Evolutionary conservation across 2,329 filamentous ascomycete species (phyloP), one percentile per base, ranked within the genome.

Genomic region (Immersiporthe knoxdaviesiana): DNA sequence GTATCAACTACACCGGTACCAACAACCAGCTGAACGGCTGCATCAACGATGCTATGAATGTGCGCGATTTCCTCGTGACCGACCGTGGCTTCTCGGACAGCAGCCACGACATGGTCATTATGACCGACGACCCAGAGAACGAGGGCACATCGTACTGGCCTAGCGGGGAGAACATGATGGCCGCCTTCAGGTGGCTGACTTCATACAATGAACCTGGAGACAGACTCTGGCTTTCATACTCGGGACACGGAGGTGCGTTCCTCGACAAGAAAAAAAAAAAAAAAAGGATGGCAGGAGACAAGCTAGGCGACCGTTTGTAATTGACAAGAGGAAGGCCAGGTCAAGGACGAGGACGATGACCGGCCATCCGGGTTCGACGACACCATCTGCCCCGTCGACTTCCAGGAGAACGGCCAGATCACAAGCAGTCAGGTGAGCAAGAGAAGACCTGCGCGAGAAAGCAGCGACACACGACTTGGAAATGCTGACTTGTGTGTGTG

Each of bases 1-100:
- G 87, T 64, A 88, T 89, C 80, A 89, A 89, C 79, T 89, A 89
- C 78, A 85, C 86, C 72, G 83, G 84, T 67, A 84, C 87, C 74
- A 77, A 82, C 52, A 85, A 85, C 61, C 83, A 88, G 78, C 82
- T 89, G 58, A 80, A 84, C 69, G 87, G 87, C 39, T 89, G 87
- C 76, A 87, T 78, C 71, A 79, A 80, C 65, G 79, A 81, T 67
- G 74, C 76, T 4, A 67, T 73, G 66, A 81, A 81, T 61, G 74
- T 81, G 63, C 76, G 75, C 32, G 75, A 79, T 30, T 81, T 79
- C 72, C 74, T 81, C 16, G 75, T 79, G 61, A 72, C 76, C 68
- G 77, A 81, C 41, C 74, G 78, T 54, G 79, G 79, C 27, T 81
- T 79, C 72, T 76, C 76, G 18, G 70, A 75, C 30, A 74, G 74